A percentile compares a stretch with the other conserved stretches of the same genome.
Evolutionary conservation across 2,329 filamentous ascomycete species (phyloP).

Genomic region (Alternaria rosae): DNA sequence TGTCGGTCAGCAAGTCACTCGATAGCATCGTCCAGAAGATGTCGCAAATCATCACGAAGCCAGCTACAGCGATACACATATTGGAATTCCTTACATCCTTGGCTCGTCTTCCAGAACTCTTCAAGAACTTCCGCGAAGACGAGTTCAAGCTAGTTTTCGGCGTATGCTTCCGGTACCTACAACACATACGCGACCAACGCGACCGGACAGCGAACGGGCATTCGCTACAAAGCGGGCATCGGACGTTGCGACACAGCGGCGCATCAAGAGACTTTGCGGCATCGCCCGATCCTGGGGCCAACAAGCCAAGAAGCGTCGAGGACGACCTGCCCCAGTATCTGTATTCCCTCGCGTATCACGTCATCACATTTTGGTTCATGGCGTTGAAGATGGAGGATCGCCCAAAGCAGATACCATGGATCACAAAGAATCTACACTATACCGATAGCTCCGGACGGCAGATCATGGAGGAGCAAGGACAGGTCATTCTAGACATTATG

Average conservation of each 20-base stretch:
- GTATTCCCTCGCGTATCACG: slow-evolving; percentile 90
- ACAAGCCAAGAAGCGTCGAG: slow-evolving; percentile 54
- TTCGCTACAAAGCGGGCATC: slow-evolving; percentile 44
- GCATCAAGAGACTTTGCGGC: slow-evolving; percentile 52
- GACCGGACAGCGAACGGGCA: slow-evolving; percentile 46
- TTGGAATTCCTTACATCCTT: slow-evolving; percentile 93
- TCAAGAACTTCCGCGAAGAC: slow-evolving; percentile 87
- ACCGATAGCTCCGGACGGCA: slow-evolving; percentile 77
- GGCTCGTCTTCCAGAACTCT: slow-evolving; percentile 82
- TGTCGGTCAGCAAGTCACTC: slow-evolving; percentile 84
- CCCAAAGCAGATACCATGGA: slow-evolving; percentile 85
- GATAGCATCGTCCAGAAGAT: slow-evolving; percentile 90
- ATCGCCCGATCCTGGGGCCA: slow-evolving; percentile 41
- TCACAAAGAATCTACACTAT: slow-evolving; percentile 82
- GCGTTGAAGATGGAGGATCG: slow-evolving; percentile 85
- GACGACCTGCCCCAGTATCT: slow-evolving; percentile 93
- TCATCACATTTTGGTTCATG: slow-evolving; percentile 97
- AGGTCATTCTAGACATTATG: slow-evolving; percentile 95
- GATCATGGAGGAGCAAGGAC: slow-evolving; percentile 86
- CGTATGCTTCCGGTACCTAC: slow-evolving; percentile 91
- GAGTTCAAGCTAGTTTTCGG: slow-evolving; percentile 95
- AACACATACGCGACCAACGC: slow-evolving; percentile 77
- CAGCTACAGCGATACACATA: slow-evolving; percentile 90
- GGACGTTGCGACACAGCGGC: slow-evolving; percentile 53
- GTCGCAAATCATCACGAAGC: slow-evolving; percentile 94